Base-by-base conservation (phyloP, 2,329 filamentous ascomycete genomes). In the Aspergillus vadensis region DNA sequence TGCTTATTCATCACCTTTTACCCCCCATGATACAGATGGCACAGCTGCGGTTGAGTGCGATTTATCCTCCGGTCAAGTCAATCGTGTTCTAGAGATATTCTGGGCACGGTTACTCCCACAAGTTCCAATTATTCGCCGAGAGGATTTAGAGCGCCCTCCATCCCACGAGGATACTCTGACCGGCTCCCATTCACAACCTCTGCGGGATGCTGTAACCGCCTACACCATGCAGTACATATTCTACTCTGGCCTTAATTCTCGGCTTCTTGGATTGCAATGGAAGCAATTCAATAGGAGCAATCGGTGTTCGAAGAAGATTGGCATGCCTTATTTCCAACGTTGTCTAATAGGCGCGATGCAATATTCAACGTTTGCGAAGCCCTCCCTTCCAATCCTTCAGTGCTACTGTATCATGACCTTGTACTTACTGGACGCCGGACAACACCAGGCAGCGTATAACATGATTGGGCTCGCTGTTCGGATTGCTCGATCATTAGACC, bases 391-490 rank as follows among this genome's bases (percentile, higher is more conserved):
- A 3, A 57, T 48, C 12, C 44, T 69, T 32, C 64, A 67, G 59
- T 65, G 65, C 53, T 66, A 66, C 39, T 66, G 64, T 49, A 59
- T 67, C 30, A 61, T 70, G 59, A 57, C 62, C 1, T 43, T 67
- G 15, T 70, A 66, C 48, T 60, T 70, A 8, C 60, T 70, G 4
- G 62, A 68, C 49, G 53, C 58, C 1, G 62, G 62, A 1, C 61
- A 68, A 27, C 60, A 66, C 15, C 60, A 63, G 27, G 63, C 67
- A 5, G 67, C 67, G 8, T 67, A 70, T 50, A 69, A 68, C 41
- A 61, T 70, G 49, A 63, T 68, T 3, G 67, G 68, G 1, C 51
- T 69, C 4, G 66, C 59, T 15, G 55, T 69, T 9, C 63, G 68
- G 10, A 66, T 66, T 23, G 62, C 65, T n/a, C 65, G 65, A 47